Percentiles rank a stretch among this genome's conserved stretches.
phyloP scores from a whole-genome alignment of 371 early-diverging fungal genomes.

The Mucor lusitanicus region DNA sequence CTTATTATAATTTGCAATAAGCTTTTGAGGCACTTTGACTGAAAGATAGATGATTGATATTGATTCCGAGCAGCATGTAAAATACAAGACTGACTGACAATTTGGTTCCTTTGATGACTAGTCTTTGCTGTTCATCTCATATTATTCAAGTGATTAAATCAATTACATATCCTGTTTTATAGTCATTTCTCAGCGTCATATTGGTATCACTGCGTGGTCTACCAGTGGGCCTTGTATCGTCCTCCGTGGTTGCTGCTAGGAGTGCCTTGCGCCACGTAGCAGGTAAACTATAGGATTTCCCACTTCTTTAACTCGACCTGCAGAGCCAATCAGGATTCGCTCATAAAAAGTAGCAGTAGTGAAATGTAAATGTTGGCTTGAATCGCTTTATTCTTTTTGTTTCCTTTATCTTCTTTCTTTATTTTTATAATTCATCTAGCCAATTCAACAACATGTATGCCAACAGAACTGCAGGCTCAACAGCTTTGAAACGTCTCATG shows the following conservation, averaged over 20 bases:
- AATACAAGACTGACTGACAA: too few species aligned
- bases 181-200: background rate
- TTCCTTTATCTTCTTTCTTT: background rate
- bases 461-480: constrained; percentile 56
- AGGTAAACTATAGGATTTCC: background rate
- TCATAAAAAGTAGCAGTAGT: background rate
- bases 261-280: background rate
- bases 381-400: background rate
- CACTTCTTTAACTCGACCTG: background rate
- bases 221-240: background rate
- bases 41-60: too few species aligned
- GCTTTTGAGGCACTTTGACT: too few species aligned
- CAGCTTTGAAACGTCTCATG: constrained; percentile 94
- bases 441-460: constrained; percentile 30
- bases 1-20: too few species aligned
- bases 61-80: too few species aligned
- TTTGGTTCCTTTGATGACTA: too few species aligned
- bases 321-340: background rate
- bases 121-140: too few species aligned
- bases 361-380: background rate
- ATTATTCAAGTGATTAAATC: background rate
- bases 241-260: background rate
- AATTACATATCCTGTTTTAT: background rate
- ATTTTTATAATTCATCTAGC: background rate
- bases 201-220: background rate